Evolutionary conservation across 1,284 basidiomycete species (phyloP).

Genomic region (Trichosporon inkin): DNA sequence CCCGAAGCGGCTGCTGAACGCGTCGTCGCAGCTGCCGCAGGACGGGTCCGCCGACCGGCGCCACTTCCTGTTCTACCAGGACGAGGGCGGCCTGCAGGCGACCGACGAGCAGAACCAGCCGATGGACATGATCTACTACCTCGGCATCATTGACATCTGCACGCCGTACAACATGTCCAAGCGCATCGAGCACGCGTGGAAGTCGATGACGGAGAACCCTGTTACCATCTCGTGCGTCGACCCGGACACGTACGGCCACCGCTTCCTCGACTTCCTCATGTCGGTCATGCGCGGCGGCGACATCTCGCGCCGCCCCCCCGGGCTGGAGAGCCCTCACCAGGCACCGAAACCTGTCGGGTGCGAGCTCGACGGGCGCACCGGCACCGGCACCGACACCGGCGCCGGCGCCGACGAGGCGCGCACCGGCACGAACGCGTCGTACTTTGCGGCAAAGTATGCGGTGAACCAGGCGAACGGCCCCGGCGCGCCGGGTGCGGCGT

Average conservation of each 20-base stretch:
- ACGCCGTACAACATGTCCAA: constrained; percentile 81
- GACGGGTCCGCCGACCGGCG: constrained; percentile 67
- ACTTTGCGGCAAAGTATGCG: not conserved
- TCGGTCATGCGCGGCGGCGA: constrained; percentile 80
- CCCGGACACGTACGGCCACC: constrained; percentile 73
- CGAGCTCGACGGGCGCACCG: not conserved
- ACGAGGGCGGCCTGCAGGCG: constrained; percentile 88
- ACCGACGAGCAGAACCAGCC: constrained; percentile 77
- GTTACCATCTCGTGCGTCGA: constrained; percentile 91
- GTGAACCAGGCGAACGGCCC: constrained; percentile 1
- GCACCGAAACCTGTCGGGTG: not conserved
- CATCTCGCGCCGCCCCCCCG: constrained; percentile 33
- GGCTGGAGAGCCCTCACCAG: constrained; percentile 24
- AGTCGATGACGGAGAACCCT: constrained; percentile 77
- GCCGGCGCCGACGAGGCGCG: not conserved
- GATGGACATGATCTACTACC: constrained; percentile 82
- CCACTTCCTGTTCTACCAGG: constrained; percentile 91
- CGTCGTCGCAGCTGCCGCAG: constrained; percentile 62
- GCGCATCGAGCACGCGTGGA: constrained; percentile 86
- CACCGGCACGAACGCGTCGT: not conserved
- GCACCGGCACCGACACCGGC: not conserved
- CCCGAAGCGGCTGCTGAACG: constrained; percentile 62
- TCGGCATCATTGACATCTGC: constrained; percentile 89
- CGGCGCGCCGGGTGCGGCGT: not conserved
- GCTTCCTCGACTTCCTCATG: constrained; percentile 82